Percentiles rank a stretch among this genome's conserved stretches.
phyloP scores from a whole-genome alignment of 2,329 filamentous ascomycete species.

The Penicillium sp. region DNA sequence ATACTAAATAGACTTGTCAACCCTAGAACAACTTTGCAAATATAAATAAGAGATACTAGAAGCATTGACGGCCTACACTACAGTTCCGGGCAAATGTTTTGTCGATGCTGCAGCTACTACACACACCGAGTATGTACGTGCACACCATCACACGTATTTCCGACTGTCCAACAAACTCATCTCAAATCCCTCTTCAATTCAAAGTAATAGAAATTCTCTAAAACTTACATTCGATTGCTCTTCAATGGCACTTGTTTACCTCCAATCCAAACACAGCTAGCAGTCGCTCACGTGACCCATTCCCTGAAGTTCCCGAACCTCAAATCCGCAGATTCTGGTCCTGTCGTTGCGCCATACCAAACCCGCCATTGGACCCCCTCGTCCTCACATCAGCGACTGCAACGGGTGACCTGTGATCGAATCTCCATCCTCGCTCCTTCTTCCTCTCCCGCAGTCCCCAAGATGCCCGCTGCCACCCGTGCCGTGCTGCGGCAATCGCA shows the following conservation, averaged over 20 bases:
- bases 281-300: constrained; percentile 25
- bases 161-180: not conserved
- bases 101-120: not conserved
- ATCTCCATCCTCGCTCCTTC: constrained; percentile 26
- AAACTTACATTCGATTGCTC: not conserved
- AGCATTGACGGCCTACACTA: not conserved
- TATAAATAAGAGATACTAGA: not conserved
- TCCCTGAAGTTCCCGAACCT: constrained; percentile 43
- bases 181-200: no score
- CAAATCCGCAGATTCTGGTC: constrained; percentile 39
- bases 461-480: constrained; percentile 45
- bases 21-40: no score
- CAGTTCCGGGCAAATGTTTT: not conserved
- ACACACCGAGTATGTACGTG: no score
- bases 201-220: not conserved
- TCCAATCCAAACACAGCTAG: not conserved
- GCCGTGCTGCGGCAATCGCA: constrained; percentile 46
- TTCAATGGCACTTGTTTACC: not conserved
- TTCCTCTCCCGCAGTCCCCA: constrained; percentile 29
- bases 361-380: constrained; percentile 40
- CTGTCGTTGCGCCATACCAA: constrained; percentile 35
- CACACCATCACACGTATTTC: not conserved
- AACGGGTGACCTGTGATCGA: constrained; percentile 23
- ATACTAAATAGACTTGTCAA: no score
- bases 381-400: constrained; percentile 30